Evolutionary conservation across 768 basidiomycete species (phyloP).

Genomic region (Flagelloscypha sp.): DNA sequence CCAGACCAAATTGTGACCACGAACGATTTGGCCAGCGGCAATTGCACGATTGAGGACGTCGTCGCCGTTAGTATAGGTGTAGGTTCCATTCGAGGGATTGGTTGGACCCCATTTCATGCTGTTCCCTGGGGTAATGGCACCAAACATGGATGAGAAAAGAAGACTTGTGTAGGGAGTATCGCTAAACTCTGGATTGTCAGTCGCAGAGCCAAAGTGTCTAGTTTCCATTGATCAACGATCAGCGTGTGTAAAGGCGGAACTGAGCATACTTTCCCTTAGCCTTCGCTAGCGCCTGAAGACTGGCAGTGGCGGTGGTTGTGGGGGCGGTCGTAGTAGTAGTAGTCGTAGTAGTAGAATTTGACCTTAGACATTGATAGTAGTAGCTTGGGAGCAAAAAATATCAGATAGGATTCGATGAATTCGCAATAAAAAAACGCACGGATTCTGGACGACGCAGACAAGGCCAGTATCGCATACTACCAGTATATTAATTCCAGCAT

Average conservation of each 20-base stretch:
- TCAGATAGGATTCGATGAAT: too few species aligned
- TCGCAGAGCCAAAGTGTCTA: conserved; percentile 47
- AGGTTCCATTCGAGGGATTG: conserved; percentile 38
- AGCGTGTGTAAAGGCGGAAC: too few species aligned
- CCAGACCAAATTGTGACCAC: conserved; percentile 45
- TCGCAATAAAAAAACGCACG: too few species aligned
- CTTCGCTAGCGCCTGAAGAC: conserved; percentile 27
- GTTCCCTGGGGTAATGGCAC: conserved; percentile 42
- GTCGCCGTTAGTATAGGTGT: conserved; percentile 39
- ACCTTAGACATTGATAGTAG: too few species aligned
- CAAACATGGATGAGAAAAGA: conserved; percentile 30
- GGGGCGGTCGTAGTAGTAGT: conserved; percentile 16
- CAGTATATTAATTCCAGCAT: too few species aligned
- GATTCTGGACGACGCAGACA: too few species aligned
- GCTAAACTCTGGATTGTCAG: conserved; percentile 38
- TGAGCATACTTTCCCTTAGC: conserved; percentile 34
- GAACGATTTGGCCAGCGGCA: conserved; percentile 36
- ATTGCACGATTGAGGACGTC: conserved; percentile 35
- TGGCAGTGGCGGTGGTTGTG: conserved; percentile 22
- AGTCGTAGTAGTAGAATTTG: conserved; percentile 16
- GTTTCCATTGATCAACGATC: too few species aligned
- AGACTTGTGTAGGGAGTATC: conserved; percentile 32
- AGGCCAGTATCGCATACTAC: too few species aligned
- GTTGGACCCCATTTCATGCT: conserved; percentile 56
- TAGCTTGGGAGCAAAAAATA: too few species aligned